phyloP scores from a whole-genome alignment of 1,284 basidiomycete species.

The Ustilago shanxiensis region DNA sequence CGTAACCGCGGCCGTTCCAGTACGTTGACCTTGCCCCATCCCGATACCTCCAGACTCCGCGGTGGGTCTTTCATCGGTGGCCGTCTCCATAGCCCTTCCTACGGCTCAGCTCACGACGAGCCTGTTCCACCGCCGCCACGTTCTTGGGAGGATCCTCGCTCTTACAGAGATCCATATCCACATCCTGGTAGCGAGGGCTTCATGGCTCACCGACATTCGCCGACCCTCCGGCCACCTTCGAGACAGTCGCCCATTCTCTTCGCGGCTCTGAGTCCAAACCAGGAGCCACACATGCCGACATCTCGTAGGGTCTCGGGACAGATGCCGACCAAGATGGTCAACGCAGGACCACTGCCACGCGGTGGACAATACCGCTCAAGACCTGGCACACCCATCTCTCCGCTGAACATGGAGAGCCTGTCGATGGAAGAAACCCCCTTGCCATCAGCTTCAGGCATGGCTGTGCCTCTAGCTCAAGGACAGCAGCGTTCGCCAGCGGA shows the following conservation, averaged over 20 bases:
- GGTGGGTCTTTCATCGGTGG: constrained; percentile 27
- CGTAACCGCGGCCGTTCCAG: constrained; percentile 50
- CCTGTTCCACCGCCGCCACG: constrained; percentile 26
- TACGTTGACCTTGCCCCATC: constrained; percentile 43
- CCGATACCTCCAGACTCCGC: constrained; percentile 20
- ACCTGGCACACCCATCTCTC: constrained; percentile 53
- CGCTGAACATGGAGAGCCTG: constrained; percentile 51
- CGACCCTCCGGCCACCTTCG: constrained; percentile 16
- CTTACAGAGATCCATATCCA: constrained; percentile 12
- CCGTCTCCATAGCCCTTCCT: constrained; percentile 26
- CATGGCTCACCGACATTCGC: constrained; percentile 18
- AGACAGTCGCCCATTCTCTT: constrained; percentile 51
- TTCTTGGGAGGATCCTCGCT: constrained; percentile 35
- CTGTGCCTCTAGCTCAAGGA: constrained; percentile 13
- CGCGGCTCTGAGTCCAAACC: constrained; percentile 42
- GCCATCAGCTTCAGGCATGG: constrained; percentile 43
- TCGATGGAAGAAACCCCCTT: constrained; percentile 47
- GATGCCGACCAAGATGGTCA: constrained; percentile 10
- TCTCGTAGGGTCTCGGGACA: constrained; percentile 5
- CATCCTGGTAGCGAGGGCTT: constrained; percentile 14
- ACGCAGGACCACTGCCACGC: constrained; percentile 16
- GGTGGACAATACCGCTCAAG: constrained; percentile 28
- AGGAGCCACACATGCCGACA: constrained; percentile 20
- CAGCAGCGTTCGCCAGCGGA: constrained; percentile 38
- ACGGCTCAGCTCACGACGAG: constrained; percentile 26